Base-by-base conservation (phyloP, 345 rosid genomes). In the Eucalyptus cloeziana region DNA sequence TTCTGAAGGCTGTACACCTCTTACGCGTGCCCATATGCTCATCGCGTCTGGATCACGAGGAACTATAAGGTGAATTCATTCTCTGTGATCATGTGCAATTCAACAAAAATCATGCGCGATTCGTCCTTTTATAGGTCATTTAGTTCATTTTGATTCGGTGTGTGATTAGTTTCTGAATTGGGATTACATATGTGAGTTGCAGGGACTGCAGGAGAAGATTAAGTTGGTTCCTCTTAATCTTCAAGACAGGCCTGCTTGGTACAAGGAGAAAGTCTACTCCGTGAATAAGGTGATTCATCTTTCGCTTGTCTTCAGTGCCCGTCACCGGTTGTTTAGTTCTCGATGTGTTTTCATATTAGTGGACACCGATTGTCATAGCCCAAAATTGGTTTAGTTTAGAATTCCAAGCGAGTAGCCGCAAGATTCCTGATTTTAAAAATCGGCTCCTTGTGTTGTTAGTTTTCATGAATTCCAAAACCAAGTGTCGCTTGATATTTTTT, bases 171-270 rank as follows among this genome's bases (percentile, higher is more conserved):
- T 30, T 62, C 40, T 31, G 54, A 40, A 49, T 49, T 52, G n/a
- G 58, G 86, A 81, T 52, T 80, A 27, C 30, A 50, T 13, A 67
- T 88, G 62, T 27, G 52, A 69, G 79, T 49, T 90, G 80, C 91
- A 96, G 99, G 99, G 98, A 37, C 89, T 96, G 64, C 99, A 96
- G 93, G 96, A 97, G 49, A 92, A 93, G 95, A 93, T 97, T 54
- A 91, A 96, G 89, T 88, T 97, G 86, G 97, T 96, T 90, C 97
- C 99, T 86, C 58, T 97, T 8, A 94, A 94, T 90, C 98, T 97
- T 89, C 92, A 89, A 86, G 94, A 95, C 50, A 94, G 97, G 92
- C 98, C 99, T 89, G 90, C 92, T 92, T 97, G 99, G 99, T 97
- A 97, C 91, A 91, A 93, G 92, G 99, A 97, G 90, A 97, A 96